phyloP scores from a whole-genome alignment of 2,329 filamentous ascomycete species.

The Epichloe aotearoae region DNA sequence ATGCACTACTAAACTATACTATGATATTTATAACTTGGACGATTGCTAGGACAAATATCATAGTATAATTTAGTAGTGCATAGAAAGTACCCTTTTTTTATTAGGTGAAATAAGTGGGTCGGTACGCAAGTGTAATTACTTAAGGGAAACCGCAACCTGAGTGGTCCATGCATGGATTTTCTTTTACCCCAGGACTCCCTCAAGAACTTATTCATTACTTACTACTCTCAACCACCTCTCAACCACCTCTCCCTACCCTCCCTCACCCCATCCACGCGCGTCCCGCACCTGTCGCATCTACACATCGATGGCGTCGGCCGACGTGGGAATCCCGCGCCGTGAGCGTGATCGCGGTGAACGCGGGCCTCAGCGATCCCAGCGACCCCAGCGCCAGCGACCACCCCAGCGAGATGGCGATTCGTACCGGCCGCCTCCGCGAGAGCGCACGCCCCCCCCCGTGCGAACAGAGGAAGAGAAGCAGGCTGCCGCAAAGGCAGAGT shows the following conservation, averaged over 20 bases:
- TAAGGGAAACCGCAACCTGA: too few relatives aligned
- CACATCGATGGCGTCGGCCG: constrained; percentile 31
- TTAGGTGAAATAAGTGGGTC: too few relatives aligned
- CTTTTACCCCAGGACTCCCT: too few relatives aligned
- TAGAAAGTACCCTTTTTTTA: too few relatives aligned
- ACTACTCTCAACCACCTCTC: neutral
- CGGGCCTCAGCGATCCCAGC: constrained; percentile 4
- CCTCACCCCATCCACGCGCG: neutral
- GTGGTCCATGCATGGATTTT: too few relatives aligned
- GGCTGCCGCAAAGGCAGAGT: constrained; percentile 79
- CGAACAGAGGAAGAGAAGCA: constrained; percentile 73
- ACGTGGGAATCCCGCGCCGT: constrained; percentile 27
- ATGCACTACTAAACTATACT: too few relatives aligned
- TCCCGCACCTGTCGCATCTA: neutral
- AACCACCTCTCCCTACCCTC: neutral
- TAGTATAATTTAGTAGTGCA: too few relatives aligned
- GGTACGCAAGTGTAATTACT: too few relatives aligned
- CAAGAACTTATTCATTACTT: too few relatives aligned
- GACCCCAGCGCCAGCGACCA: constrained; percentile 13
- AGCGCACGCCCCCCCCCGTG: constrained; percentile 22
- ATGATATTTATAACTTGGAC: too few relatives aligned
- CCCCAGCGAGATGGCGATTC: constrained; percentile 33
- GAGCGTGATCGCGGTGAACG: constrained; percentile 18
- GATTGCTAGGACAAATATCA: too few relatives aligned
- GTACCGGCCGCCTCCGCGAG: constrained; percentile 30